phyloP scores from a whole-genome alignment of 225 moss, liverwort and hornwort genomes.

The Rhytidiadelphus loreus region DNA sequence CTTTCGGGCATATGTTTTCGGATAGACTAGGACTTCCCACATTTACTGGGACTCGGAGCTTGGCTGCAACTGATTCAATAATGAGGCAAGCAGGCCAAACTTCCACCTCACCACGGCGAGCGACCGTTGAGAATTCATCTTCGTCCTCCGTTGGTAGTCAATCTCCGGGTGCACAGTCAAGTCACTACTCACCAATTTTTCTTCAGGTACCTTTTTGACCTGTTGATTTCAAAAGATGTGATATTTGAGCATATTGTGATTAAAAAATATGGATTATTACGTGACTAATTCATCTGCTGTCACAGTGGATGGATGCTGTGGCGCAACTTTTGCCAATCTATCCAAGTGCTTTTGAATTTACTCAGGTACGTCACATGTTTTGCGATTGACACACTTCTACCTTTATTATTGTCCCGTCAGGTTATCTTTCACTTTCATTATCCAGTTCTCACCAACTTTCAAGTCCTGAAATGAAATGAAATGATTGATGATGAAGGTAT shows the following conservation, averaged over 20 bases:
- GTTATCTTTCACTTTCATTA: background rate
- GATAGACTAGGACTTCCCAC: constrained; percentile 87
- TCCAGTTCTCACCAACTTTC: background rate
- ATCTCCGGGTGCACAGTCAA: constrained; percentile 60
- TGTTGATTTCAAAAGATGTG: background rate
- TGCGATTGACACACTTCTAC: background rate
- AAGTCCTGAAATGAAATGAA: background rate
- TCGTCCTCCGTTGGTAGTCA: constrained; percentile 24
- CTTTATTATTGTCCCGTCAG: background rate
- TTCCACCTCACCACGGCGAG: constrained; percentile 56
- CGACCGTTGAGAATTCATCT: constrained; percentile 31
- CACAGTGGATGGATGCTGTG: constrained; percentile 92
- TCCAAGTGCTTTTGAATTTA: constrained; percentile 90
- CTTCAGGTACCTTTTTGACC: constrained; percentile 51
- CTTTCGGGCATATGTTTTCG: constrained; percentile 92
- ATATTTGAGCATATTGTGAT: background rate
- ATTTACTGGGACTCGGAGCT: constrained; percentile 46
- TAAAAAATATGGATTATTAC: background rate
- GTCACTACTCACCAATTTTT: constrained; percentile 78
- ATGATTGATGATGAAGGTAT: background rate
- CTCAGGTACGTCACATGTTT: constrained; percentile 36
- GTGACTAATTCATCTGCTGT: constrained; percentile 1
- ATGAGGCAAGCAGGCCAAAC: constrained; percentile 31
- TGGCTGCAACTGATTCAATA: constrained; percentile 42
- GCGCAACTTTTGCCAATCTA: constrained; percentile 83